These are phyloP conservation scores for Gossypium davidsonii DNA, from an alignment of 441 rosid species.

Conservation along the genomic window DNA sequence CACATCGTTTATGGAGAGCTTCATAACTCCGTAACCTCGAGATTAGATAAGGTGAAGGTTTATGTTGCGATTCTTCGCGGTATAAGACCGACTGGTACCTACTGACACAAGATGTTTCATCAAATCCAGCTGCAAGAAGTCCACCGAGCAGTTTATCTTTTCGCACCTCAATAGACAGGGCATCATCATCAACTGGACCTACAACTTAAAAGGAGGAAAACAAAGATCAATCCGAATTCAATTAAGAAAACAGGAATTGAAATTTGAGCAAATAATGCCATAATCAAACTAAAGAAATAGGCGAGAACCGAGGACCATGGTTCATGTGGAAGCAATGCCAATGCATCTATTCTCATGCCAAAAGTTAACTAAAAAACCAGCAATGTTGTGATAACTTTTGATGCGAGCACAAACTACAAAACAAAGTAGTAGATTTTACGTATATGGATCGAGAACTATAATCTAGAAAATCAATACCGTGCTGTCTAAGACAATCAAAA, in stretches of 20 bases:
- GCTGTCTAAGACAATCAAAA: neutral
- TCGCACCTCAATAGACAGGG: conserved; percentile 14
- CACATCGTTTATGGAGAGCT: conserved; percentile 50
- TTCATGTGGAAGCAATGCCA: neutral
- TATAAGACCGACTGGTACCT: conserved; percentile 38
- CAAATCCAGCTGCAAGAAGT: conserved; percentile 37
- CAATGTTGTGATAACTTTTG: neutral
- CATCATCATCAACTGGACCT: conserved; percentile 18
- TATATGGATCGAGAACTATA: neutral
- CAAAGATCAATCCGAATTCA: neutral
- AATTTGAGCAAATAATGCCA: neutral
- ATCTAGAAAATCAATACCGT: neutral
- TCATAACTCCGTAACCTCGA: conserved; percentile 51
- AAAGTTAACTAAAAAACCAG: neutral
- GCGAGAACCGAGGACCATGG: too few relatives aligned
- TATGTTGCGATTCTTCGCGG: conserved; percentile 28
- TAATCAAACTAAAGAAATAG: neutral
- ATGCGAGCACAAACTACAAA: neutral
- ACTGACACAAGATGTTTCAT: conserved; percentile 44
- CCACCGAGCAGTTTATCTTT: conserved; percentile 38
- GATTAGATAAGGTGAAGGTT: conserved; percentile 38
- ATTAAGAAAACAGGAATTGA: neutral
- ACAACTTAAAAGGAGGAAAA: neutral
- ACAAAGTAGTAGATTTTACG: neutral
- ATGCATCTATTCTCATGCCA: neutral